Percentiles rank a stretch among this genome's conserved stretches.
These are phyloP conservation scores for Dalechampia spathulata DNA, from an alignment of 441 rosid genomes.

Conservation along the genomic window DNA sequence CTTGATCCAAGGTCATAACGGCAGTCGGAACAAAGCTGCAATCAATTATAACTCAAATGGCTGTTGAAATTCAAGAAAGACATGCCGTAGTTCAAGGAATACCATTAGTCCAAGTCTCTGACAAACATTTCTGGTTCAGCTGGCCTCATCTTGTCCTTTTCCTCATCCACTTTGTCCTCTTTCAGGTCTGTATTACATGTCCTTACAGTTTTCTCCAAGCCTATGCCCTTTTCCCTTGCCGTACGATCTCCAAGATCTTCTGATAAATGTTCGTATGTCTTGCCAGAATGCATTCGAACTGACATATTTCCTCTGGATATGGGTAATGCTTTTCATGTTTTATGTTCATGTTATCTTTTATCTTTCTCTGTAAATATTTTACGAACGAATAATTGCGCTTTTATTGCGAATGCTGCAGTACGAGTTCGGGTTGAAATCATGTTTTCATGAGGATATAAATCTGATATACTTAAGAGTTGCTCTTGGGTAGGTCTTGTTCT, in stretches of 20 bases:
- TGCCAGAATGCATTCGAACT: conserved; percentile 86
- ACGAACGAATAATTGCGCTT: too few species aligned
- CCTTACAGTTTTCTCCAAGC: not conserved
- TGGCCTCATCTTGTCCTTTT: conserved; percentile 71
- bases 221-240: too few species aligned
- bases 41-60: conserved; percentile 77
- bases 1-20: conserved; percentile 70
- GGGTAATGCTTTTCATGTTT: conserved; percentile 42
- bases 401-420: conserved; percentile 45
- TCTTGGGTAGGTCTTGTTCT: conserved; percentile 71
- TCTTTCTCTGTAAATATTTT: too few species aligned
- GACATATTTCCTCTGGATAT: conserved; percentile 85
- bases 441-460: conserved; percentile 56
- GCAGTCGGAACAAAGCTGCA: conserved; percentile 90
- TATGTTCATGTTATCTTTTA: too few species aligned
- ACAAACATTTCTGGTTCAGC: conserved; percentile 79
- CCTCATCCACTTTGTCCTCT: conserved; percentile 83
- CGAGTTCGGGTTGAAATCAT: conserved; percentile 80
- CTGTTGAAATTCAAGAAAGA: conserved; percentile 65
- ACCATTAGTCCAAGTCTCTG: conserved; percentile 87
- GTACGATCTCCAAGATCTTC: not conserved
- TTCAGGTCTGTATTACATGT: conserved; percentile 78
- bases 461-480: conserved; percentile 40
- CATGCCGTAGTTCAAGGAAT: conserved; percentile 97
- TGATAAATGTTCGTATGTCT: conserved; percentile 5